Evolutionary conservation across 805 yeast species (phyloP).

Genomic region (Pichia sporocuriosa): DNA sequence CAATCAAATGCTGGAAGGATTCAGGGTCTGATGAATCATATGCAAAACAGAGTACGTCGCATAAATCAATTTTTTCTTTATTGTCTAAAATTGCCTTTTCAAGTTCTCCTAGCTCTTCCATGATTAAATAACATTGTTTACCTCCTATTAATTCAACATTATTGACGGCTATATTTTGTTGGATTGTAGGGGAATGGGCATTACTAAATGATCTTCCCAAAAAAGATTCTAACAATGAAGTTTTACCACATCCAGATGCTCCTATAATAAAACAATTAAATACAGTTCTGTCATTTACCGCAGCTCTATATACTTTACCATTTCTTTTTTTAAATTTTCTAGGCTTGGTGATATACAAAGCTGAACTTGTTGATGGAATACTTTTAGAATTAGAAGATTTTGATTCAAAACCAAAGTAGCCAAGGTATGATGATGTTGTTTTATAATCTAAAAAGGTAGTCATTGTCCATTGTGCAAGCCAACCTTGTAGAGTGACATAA

Average conservation of each 20-base stretch:
- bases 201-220: slow-evolving; percentile 67
- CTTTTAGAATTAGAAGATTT: slow-evolving; percentile 17
- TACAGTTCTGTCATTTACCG: slow-evolving; percentile 77
- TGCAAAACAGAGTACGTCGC: slow-evolving; percentile 85
- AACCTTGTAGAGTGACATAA: slow-evolving; percentile 87
- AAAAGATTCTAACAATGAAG: slow-evolving; percentile 77
- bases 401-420: slow-evolving; percentile 79
- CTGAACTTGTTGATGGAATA: slow-evolving; percentile 29
- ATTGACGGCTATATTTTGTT: slow-evolving; percentile 78
- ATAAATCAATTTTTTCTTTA: slow-evolving; percentile 59
- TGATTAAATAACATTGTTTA: slow-evolving; percentile 83
- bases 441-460: slow-evolving; percentile 81
- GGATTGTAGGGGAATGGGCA: slow-evolving; percentile 71
- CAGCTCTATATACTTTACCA: slow-evolving; percentile 58
- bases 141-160: slow-evolving; percentile 93
- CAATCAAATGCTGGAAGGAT: slow-evolving; percentile 76
- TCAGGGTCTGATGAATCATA: slow-evolving; percentile 97
- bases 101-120: slow-evolving; percentile 85
- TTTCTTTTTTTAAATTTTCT: slow-evolving; percentile 61
- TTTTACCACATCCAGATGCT: slow-evolving; percentile 79
- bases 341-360: slow-evolving; percentile 77
- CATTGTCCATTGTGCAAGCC: slow-evolving; percentile 99
- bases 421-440: slow-evolving; percentile 81
- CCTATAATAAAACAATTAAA: slow-evolving; percentile 89
- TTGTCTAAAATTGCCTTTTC: slow-evolving; percentile 80